phyloP scores from a whole-genome alignment of 192 early-diverging fungal species.

The Lobosporangium transversale region DNA sequence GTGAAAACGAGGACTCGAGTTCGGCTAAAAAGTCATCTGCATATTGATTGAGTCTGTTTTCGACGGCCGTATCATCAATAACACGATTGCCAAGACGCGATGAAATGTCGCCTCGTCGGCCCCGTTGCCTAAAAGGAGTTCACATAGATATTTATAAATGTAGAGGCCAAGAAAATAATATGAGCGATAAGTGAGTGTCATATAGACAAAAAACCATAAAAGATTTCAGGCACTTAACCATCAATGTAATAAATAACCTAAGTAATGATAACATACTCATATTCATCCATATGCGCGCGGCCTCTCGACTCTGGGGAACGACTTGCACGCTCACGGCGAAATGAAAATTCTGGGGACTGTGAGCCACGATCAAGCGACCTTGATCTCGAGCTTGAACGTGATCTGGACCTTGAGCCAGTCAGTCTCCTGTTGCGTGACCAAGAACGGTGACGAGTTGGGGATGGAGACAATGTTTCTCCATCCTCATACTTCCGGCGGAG shows the following conservation, averaged over 20 bases:
- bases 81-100: slow-evolving; percentile 36
- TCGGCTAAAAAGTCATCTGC: slow-evolving; percentile 38
- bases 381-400: slow-evolving; percentile 18
- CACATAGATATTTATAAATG: too few relatives aligned
- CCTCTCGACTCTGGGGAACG: slow-evolving; percentile 25
- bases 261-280: slow-evolving; percentile 30
- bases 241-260: neutral
- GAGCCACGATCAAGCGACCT: slow-evolving; percentile 4
- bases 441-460: slow-evolving; percentile 27
- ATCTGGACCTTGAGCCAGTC: slow-evolving; percentile 29
- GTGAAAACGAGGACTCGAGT: slow-evolving; percentile 36
- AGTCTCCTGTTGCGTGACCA: slow-evolving; percentile 47
- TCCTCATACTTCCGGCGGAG: slow-evolving; percentile 36
- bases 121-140: slow-evolving; percentile 21
- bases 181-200: too few relatives aligned
- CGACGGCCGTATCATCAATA: slow-evolving; percentile 3
- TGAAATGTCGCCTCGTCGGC: slow-evolving; percentile 45
- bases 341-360: slow-evolving; percentile 15
- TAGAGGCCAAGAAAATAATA: too few relatives aligned
- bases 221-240: neutral
- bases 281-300: slow-evolving; percentile 20
- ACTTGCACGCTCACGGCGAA: slow-evolving; percentile 18
- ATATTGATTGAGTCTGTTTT: slow-evolving; percentile 16
- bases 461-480: slow-evolving; percentile 18
- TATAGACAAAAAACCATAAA: neutral